Base-by-base conservation (phyloP, 805 yeast species). In the Candida succiphila region DNA sequence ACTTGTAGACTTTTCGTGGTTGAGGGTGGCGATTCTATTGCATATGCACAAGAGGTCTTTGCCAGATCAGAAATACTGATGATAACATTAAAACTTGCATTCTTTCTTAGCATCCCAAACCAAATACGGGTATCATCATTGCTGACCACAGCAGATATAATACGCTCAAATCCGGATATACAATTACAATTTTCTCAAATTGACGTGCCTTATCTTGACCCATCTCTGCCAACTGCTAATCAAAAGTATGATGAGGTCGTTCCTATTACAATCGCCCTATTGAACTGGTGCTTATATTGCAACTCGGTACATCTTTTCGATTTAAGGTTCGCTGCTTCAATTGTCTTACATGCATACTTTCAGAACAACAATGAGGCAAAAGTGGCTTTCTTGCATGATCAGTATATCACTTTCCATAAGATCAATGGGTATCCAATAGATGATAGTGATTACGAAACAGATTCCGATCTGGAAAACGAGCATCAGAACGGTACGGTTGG, bases 201-300 rank as follows among this genome's bases (percentile, higher is more conserved):
- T 12, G 97, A 92, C 54, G 96, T 92, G 7, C 98, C 98, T 0
- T 85, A 79, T 49, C 65, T 88, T 35, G 96, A 86, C 48, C 86
- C 95, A 9, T 45, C 52, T 33, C 40, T 57, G 29, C 61, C 61
- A 9, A 17, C 37, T 3, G 14, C 46, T 8, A 52, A 52, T 7
- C 61, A 56, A 37, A 51, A 42, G 35, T 51, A 47, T 35, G 60
- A 51, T 12, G 49, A 44, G 2, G 32, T 70, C 1, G 56, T 85
- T 2, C 89, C 96, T 0, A 94, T 84, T 0, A 65, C 80, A 0
- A 64, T 69, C 20, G 86, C 94, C 0, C 61, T 92, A 32, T 48
- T 89, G 21, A 79, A 82, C 41, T 92, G 98, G 98, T 67, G 85
- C 23, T 57, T 89, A 7, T 69, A 64, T 38, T 72, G 78, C 4